Base-by-base conservation (phyloP, 257 asterid genomes). In the Scutellaria minor region DNA sequence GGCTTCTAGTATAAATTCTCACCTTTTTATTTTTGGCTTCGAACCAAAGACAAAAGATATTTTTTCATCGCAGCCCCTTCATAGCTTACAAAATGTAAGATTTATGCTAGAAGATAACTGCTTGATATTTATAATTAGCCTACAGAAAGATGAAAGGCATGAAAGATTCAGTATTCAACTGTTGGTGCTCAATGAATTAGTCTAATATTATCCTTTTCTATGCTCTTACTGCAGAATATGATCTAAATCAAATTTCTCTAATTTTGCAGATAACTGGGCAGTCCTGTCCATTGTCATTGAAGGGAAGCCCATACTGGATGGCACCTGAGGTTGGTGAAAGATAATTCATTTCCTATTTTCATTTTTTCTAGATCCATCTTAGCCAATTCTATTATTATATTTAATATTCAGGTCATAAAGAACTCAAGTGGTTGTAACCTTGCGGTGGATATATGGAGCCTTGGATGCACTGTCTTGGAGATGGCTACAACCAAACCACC, bases 371-470 rank as follows among this genome's bases (percentile, higher is more conserved):
- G 51, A 70, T 64, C 50, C 57, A 50, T 58, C 64, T 35, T 59
- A 48, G 42, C 61, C 7, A 64, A 62, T 24, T 58, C 47, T 69
- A n/a, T 14, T 78, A 63, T 61, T 69, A 41, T 52, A 47, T 37
- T 18, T 31, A 14, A 53, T 66, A 47, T 44, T 51, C 82, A 87
- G 94, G 81, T 90, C 68, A 79, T 85, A 57, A 77, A 47, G 58
- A 84, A 85, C 73, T 57, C 85, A 13, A 70, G 80, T 50, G 81
- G 86, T 67, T 75, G 76, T 78, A 84, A 67, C 80, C 82, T 88
- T 10, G 85, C 88, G n/a, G 93, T 82, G 73, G 96, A 90, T 78
- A 78, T 88, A 72, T 90, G 95, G 95, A 88, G 96, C 85, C 88
- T 88, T 18, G 95, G 93, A 9, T 90, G 96, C 82, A 83, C 92